These are phyloP conservation scores for Penicillium expansum DNA, from an alignment of 2,329 filamentous ascomycete species.

Conservation along the genomic window DNA sequence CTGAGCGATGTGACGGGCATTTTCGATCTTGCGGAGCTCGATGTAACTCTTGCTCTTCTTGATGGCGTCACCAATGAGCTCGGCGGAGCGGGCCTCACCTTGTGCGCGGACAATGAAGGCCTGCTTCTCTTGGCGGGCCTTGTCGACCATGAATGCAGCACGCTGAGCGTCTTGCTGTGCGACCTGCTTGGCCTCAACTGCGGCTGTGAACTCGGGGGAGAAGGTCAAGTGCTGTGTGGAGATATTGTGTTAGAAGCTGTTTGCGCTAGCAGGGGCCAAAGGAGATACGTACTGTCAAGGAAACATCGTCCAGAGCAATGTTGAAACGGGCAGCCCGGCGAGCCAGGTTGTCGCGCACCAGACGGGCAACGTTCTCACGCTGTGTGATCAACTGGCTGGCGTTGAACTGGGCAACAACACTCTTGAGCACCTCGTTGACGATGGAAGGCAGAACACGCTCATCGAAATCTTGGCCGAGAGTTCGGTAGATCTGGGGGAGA, in stretches of 20 bases:
- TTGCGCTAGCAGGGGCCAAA: not conserved
- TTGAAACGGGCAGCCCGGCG: conserved; percentile 93
- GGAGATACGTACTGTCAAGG: conserved; percentile 69
- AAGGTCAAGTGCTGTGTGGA: conserved; percentile 60
- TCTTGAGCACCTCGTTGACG: conserved; percentile 98
- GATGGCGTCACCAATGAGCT: conserved; percentile 97
- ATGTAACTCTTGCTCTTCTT: conserved; percentile 99
- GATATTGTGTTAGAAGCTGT: conserved; percentile 8
- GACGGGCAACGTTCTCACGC: conserved; percentile 88
- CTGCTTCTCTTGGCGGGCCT: conserved; percentile 98
- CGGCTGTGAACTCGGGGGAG: conserved; percentile 67
- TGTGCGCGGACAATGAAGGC: conserved; percentile 97
- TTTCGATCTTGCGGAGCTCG: conserved; percentile 97
- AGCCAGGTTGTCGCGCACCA: conserved; percentile 91
- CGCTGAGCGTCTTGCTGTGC: conserved; percentile 90
- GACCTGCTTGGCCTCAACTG: conserved; percentile 68
- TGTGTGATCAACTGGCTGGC: conserved; percentile 97
- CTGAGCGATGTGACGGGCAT: conserved; percentile 82
- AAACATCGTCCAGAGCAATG: conserved; percentile 95
- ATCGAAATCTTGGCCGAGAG: conserved; percentile 91
- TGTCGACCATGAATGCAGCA: conserved; percentile 96
- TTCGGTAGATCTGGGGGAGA: conserved; percentile 95
- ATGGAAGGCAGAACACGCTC: conserved; percentile 96
- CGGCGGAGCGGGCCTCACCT: conserved; percentile 96
- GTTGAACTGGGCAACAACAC: conserved; percentile 98